Conservation (phyloP, 345 rosid genomes). For the Salix koriyanagi region DNA sequence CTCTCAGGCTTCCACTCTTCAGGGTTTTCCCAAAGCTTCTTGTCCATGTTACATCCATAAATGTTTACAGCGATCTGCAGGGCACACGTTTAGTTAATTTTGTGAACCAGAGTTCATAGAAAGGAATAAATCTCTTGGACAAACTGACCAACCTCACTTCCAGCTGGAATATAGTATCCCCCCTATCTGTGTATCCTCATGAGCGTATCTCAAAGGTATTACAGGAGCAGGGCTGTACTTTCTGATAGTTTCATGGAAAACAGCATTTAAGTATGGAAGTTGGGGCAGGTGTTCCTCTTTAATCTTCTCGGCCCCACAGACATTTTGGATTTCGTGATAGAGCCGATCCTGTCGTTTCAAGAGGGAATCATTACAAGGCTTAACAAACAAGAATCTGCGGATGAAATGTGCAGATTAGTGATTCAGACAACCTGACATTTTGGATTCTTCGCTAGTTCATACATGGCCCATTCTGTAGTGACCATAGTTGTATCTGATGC, state of each 20-base stretch:
- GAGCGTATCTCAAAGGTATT: slow-evolving; percentile 63
- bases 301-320: slow-evolving; percentile 53
- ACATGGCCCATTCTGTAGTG: slow-evolving; percentile 84
- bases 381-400: too few relatives aligned
- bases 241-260: slow-evolving; percentile 83
- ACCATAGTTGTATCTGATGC: slow-evolving; percentile 73
- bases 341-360: slow-evolving; percentile 42
- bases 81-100: background rate
- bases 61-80: slow-evolving; percentile 79
- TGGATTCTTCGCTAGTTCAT: slow-evolving; percentile 72
- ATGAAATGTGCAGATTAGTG: background rate
- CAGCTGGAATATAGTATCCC: slow-evolving; percentile 66
- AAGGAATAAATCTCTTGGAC: background rate
- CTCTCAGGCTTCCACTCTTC: slow-evolving; percentile 77
- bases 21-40: slow-evolving; percentile 62
- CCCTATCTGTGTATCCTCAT: slow-evolving; percentile 75
- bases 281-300: slow-evolving; percentile 56
- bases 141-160: slow-evolving; percentile 51
- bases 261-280: slow-evolving; percentile 55
- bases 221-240: slow-evolving; percentile 72
- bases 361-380: background rate
- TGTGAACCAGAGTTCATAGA: too few relatives aligned
- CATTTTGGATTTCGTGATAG: slow-evolving; percentile 36
- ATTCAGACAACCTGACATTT: slow-evolving; percentile 43
- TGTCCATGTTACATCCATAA: slow-evolving; percentile 88